Percentiles rank a stretch among this genome's conserved stretches.
phyloP scores from a whole-genome alignment of 345 rosid genomes.

The Rhodamnia argentea region DNA sequence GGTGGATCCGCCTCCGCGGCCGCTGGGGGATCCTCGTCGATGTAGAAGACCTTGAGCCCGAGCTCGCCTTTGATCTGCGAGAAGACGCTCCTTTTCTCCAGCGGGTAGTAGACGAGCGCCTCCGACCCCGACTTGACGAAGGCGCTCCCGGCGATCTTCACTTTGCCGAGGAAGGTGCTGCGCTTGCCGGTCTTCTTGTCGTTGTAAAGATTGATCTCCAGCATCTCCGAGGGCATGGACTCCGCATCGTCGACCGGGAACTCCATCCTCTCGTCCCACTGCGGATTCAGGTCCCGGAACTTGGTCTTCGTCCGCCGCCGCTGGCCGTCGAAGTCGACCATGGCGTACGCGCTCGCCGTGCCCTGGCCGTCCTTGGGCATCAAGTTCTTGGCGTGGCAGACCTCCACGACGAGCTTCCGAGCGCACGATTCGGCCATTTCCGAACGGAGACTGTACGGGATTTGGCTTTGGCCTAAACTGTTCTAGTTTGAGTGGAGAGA shows the following conservation, averaged over 20 bases:
- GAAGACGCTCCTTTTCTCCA: slow-evolving; percentile 86
- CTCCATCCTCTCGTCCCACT: slow-evolving; percentile 85
- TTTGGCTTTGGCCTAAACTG: not conserved
- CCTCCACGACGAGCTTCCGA: slow-evolving; percentile 67
- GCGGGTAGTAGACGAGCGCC: slow-evolving; percentile 58
- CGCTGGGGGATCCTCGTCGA: slow-evolving; percentile 53
- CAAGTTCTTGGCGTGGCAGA: slow-evolving; percentile 66
- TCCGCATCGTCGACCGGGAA: slow-evolving; percentile 55
- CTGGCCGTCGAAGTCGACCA: slow-evolving; percentile 80
- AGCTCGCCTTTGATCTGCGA: slow-evolving; percentile 84
- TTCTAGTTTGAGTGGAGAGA: not conserved
- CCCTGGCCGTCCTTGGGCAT: slow-evolving; percentile 98
- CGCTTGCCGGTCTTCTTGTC: slow-evolving; percentile 66
- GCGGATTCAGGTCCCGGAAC: slow-evolving; percentile 74
- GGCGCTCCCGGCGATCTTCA: slow-evolving; percentile 51
- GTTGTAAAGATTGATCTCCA: slow-evolving; percentile 76
- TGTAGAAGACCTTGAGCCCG: slow-evolving; percentile 57
- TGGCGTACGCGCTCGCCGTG: slow-evolving; percentile 78
- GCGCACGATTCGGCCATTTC: slow-evolving; percentile 46
- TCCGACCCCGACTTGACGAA: slow-evolving; percentile 55
- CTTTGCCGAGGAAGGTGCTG: slow-evolving; percentile 66
- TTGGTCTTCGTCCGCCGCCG: slow-evolving; percentile 71
- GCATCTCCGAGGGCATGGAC: slow-evolving; percentile 45
- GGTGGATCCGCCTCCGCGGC: slow-evolving; percentile 19
- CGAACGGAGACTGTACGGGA: not conserved